Conservation (phyloP, 1,284 basidiomycete genomes). For the Rhodotorula glutinis region DNA sequence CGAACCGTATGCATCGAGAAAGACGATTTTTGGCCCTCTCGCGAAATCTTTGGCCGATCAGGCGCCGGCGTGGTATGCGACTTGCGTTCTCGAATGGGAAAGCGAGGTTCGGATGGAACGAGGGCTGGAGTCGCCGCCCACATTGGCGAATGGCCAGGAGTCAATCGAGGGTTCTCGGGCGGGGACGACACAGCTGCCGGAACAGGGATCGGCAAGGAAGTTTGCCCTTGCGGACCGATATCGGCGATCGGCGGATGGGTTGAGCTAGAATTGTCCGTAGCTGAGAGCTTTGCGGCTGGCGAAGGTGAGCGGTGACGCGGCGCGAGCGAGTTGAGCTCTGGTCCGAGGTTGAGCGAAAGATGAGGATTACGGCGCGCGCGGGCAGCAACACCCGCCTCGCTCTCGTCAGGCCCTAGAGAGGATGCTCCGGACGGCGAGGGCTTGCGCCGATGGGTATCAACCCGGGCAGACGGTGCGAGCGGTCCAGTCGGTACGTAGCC, state of each 20-base stretch:
- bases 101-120: slow-evolving; percentile 33
- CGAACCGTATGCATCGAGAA: slow-evolving; percentile 66
- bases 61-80: neutral
- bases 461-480: slow-evolving; percentile 38
- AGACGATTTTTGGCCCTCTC: slow-evolving; percentile 13
- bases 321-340: slow-evolving; percentile 26
- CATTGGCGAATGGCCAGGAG: slow-evolving; percentile 38
- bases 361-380: slow-evolving; percentile 40
- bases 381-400: slow-evolving; percentile 19
- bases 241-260: slow-evolving; percentile 6
- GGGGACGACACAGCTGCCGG: neutral
- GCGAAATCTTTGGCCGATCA: slow-evolving; percentile 1
- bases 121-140: slow-evolving; percentile 43
- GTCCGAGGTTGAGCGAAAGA: slow-evolving; percentile 42
- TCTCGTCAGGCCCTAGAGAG: slow-evolving; percentile 32
- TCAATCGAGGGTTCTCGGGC: slow-evolving; percentile 26
- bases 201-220: slow-evolving; percentile 13
- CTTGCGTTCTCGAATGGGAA: slow-evolving; percentile 18
- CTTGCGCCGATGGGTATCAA: slow-evolving; percentile 20
- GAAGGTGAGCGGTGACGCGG: slow-evolving; percentile 1
- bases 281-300: neutral
- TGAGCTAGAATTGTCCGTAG: neutral
- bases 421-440: slow-evolving; percentile 7
- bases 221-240: neutral
- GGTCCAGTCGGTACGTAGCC: slow-evolving; percentile 32